A percentile compares a stretch with the other conserved stretches of the same genome.
Evolutionary conservation across 164 flowering plant species (phyloP).

Genomic region (Protea cynaroides): DNA sequence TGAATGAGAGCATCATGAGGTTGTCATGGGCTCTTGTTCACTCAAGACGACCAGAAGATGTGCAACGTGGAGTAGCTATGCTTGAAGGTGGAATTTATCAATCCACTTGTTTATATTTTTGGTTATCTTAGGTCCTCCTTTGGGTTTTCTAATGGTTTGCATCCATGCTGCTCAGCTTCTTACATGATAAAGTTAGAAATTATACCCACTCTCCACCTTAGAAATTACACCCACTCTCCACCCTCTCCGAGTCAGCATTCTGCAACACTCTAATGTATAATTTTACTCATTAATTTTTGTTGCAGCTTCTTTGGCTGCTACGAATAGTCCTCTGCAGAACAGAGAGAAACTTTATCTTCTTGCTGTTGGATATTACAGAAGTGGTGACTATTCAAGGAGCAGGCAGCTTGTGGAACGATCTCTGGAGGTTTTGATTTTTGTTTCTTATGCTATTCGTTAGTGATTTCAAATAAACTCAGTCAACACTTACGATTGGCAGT

Average conservation of each 20-base stretch:
- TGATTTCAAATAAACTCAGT: not conserved
- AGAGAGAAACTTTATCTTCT: conserved; percentile 84
- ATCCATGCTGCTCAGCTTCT: not conserved
- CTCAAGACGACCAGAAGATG: conserved; percentile 77
- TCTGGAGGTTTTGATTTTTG: conserved; percentile 61
- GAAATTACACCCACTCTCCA: too few relatives aligned
- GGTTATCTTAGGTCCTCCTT: too few relatives aligned
- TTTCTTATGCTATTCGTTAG: not conserved
- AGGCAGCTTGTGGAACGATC: conserved; percentile 63
- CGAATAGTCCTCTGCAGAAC: conserved; percentile 43
- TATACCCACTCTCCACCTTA: too few relatives aligned
- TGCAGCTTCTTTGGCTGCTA: conserved; percentile 58
- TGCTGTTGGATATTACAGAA: conserved; percentile 86
- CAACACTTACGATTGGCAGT: not conserved
- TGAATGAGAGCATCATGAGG: conserved; percentile 71
- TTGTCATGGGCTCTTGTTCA: conserved; percentile 98
- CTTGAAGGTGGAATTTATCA: conserved; percentile 58
- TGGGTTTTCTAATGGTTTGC: not conserved
- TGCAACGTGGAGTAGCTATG: conserved; percentile 94
- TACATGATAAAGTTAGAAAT: too few relatives aligned
- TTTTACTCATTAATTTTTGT: not conserved
- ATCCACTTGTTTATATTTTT: not conserved
- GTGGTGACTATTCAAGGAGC: conserved; percentile 68
- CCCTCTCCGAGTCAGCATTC: too few relatives aligned
- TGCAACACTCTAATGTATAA: too few relatives aligned